phyloP scores from a whole-genome alignment of 1,139 yeast genomes.

The Debaryomyces robertsiae region DNA sequence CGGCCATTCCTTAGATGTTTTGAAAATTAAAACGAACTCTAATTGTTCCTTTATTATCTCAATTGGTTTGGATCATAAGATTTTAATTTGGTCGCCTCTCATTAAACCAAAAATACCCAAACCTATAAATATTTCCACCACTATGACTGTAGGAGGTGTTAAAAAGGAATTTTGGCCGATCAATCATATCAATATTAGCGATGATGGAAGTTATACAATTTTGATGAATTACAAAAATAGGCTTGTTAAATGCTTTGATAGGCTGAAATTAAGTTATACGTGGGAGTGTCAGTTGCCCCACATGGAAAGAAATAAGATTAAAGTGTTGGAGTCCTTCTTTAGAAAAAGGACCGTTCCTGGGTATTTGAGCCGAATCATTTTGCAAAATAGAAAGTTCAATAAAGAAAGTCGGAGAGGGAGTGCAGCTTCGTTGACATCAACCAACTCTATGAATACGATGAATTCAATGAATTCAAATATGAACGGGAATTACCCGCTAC shows the following conservation, averaged over 20 bases:
- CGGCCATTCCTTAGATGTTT: slow-evolving; percentile 65
- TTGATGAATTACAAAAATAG: slow-evolving; percentile 55
- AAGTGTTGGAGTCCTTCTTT: slow-evolving; percentile 60
- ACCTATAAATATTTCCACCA: slow-evolving; percentile 50
- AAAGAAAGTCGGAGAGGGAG: slow-evolving; percentile 28
- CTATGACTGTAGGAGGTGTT: slow-evolving; percentile 33
- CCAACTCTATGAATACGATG: slow-evolving; percentile 1
- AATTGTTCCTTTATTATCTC: slow-evolving; percentile 64
- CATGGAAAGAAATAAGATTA: slow-evolving; percentile 26
- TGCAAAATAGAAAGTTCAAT: slow-evolving; percentile 26
- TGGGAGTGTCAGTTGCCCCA: slow-evolving; percentile 45
- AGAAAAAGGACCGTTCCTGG: slow-evolving; percentile 57
- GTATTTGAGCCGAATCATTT: slow-evolving; percentile 47
- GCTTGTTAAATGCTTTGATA: slow-evolving; percentile 59
- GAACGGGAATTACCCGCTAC: slow-evolving; percentile 42
- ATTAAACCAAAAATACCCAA: slow-evolving; percentile 21
- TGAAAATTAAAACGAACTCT: slow-evolving; percentile 56
- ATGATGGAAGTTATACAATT: slow-evolving; percentile 61
- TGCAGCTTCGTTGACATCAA: slow-evolving; percentile 25
- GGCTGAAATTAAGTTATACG: slow-evolving; percentile 51
- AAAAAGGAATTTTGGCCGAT: slow-evolving; percentile 67
- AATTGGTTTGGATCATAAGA: slow-evolving; percentile 71
- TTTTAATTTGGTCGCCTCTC: slow-evolving; percentile 75
- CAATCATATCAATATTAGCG: slow-evolving; percentile 58
- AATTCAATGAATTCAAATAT: slow-evolving; percentile 19